Percentiles rank a stretch among this genome's conserved stretches.
Evolutionary conservation across 108 stramenopile species (phyloP).

Genomic region (Craspedostauros australis): DNA sequence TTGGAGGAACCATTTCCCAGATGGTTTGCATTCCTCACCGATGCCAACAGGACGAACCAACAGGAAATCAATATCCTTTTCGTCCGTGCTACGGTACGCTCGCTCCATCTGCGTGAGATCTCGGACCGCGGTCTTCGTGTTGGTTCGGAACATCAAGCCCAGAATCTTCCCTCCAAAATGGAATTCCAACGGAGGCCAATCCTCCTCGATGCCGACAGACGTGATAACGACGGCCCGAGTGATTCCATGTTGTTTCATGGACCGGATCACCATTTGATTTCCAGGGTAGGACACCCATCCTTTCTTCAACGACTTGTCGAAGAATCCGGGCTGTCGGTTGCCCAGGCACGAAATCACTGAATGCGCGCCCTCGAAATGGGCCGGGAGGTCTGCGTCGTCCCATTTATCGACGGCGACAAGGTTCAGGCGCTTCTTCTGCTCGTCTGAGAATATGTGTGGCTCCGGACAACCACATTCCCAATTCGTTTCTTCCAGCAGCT

Average conservation of each 20-base stretch:
- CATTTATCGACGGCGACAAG: background rate
- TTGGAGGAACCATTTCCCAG: slow-evolving; percentile 41
- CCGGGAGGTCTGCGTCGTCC: background rate
- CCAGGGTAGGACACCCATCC: slow-evolving; percentile 35
- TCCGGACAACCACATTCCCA: slow-evolving; percentile 64
- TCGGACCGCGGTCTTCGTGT: slow-evolving; percentile 24
- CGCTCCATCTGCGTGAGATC: slow-evolving; percentile 58
- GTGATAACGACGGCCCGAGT: slow-evolving; percentile 42
- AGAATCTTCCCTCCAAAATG: slow-evolving; percentile 40
- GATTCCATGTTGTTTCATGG: slow-evolving; percentile 47
- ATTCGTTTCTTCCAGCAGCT: slow-evolving; percentile 39
- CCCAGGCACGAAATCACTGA: slow-evolving; percentile 71
- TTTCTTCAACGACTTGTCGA: slow-evolving; percentile 12
- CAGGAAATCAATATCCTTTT: slow-evolving; percentile 38
- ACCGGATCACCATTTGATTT: slow-evolving; percentile 43
- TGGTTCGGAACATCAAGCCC: slow-evolving; percentile 35
- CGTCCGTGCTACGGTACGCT: background rate
- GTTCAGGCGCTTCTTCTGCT: background rate
- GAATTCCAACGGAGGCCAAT: slow-evolving; percentile 46
- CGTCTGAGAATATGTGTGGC: slow-evolving; percentile 16
- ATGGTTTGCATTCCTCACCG: slow-evolving; percentile 40
- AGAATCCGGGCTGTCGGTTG: slow-evolving; percentile 54
- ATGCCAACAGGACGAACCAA: slow-evolving; percentile 71
- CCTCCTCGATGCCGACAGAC: slow-evolving; percentile 47
- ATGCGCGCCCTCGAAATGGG: slow-evolving; percentile 39